phyloP scores from a whole-genome alignment of 2,329 filamentous ascomycete genomes.

The Pseudocercospora fuligena region DNA sequence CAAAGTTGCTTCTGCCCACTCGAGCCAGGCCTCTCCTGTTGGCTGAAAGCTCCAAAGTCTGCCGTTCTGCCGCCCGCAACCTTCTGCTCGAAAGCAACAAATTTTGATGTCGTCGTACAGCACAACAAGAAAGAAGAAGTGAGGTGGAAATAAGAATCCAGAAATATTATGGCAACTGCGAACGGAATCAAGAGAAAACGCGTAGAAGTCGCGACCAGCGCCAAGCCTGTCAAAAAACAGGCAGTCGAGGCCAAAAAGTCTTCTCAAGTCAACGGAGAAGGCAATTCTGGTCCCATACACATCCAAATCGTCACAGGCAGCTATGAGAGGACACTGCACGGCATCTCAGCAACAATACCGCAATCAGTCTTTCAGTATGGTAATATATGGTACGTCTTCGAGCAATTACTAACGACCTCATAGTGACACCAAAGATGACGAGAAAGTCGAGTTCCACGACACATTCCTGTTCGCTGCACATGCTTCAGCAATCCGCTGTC shows the following conservation, averaged over 20 bases:
- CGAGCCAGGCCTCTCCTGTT: not conserved
- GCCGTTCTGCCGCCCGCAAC: not conserved
- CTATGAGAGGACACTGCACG: constrained; percentile 91
- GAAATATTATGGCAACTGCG: not conserved
- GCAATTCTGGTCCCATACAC: constrained; percentile 50
- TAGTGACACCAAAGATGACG: constrained; percentile 5
- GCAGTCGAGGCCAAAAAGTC: not conserved
- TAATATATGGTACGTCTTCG: not conserved
- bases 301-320: constrained; percentile 91
- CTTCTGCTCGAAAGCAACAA: not conserved
- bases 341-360: constrained; percentile 76
- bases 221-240: constrained; percentile 25
- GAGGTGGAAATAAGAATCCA: not conserved
- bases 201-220: constrained; percentile 16
- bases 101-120: not conserved
- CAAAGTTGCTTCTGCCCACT: not conserved
- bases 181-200: constrained; percentile 30
- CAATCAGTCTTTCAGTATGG: constrained; percentile 11
- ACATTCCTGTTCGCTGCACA: constrained; percentile 97
- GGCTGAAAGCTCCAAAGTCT: not conserved
- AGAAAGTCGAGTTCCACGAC: constrained; percentile 73
- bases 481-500: constrained; percentile 82
- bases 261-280: not conserved
- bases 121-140: too few relatives aligned
- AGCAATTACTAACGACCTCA: not conserved